phyloP scores from a whole-genome alignment of 2,329 filamentous ascomycete genomes.

The Phyllosticta citriasiana region DNA sequence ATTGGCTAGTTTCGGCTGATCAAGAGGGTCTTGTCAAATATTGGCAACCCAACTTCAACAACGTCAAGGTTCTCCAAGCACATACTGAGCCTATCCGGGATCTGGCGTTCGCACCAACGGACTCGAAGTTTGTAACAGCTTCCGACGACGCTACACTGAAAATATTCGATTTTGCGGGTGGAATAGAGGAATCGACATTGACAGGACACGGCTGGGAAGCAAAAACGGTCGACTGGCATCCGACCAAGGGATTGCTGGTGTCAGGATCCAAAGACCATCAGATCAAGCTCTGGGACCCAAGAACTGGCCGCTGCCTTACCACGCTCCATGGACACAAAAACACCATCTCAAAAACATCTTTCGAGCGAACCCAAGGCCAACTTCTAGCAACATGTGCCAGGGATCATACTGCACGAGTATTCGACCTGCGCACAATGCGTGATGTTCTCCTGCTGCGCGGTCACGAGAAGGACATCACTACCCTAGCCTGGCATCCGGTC shows the following conservation, averaged over 20 bases:
- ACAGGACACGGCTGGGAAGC: conserved; percentile 97
- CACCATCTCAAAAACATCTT: conserved; percentile 84
- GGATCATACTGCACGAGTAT: conserved; percentile 86
- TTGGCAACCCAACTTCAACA: conserved; percentile 99
- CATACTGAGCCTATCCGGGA: conserved; percentile 86
- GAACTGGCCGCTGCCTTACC: conserved; percentile 78
- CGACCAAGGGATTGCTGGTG: conserved; percentile 83
- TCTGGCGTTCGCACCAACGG: conserved; percentile 84
- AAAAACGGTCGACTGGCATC: conserved; percentile 96
- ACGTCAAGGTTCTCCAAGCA: conserved; percentile 87
- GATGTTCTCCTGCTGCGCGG: conserved; percentile 89
- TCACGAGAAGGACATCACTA: conserved; percentile 93
- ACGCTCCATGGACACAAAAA: conserved; percentile 97
- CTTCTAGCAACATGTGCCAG: conserved; percentile 86
- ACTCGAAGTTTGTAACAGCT: conserved; percentile 91
- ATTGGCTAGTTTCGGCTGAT: conserved; percentile 93
- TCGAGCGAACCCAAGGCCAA: conserved; percentile 74
- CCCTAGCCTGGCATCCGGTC: conserved; percentile 85
- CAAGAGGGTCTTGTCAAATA: conserved; percentile 96
- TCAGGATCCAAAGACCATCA: conserved; percentile 96
- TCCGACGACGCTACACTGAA: conserved; percentile 89
- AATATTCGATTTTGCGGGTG: conserved; percentile 90
- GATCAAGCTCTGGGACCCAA: conserved; percentile 97
- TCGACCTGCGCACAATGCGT: conserved; percentile 96
- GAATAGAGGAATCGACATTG: conserved; percentile 70